Base-by-base conservation (phyloP, 345 rosid genomes). In the Rhizophora mangle region DNA sequence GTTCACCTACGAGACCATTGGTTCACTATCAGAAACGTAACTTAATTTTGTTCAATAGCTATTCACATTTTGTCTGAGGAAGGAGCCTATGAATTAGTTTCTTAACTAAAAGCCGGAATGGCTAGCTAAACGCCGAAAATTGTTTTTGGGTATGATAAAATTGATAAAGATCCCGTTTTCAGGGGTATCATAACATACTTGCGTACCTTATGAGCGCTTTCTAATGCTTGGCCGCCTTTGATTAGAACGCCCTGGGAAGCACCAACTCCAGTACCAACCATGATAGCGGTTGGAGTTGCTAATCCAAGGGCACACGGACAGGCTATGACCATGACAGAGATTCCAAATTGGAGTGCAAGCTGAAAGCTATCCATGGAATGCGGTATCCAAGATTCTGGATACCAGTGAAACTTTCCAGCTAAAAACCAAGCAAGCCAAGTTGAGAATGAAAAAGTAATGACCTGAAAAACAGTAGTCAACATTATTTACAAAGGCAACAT, bases 231-330 rank as follows among this genome's bases (percentile, higher is more conserved):
- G 22, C 99, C 99, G 21, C 99, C 97, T 81, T 94, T 94, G 47
- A 94, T 89, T 36, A 94, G 82, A 43, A 94, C 90, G 21, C 99
- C 99, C 74, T 83, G 96, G 39, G 99, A 94, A 60, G 99, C 99
- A 63, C 99, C 97, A 47, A 91, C 97, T 52, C 99, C 99, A 5
- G 99, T 91, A 22, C 97, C 99, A 49, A 94, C 99, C 99, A 94
- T 94, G 63, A 94, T 97, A 70, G 99, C 99, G 0, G 99, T 94
- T 24, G 99, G 97, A 62, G 99, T 94, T n/a, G 99, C 99, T 15
- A 94, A 83, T 10, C 97, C 97, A 15, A 94, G 84, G 70, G 99
- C 97, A 73, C 99, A 94, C 26, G 97, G 99, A 67, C 99, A 94
- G 39, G 99, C 99, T 61, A 94, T 91, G 74, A 94, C 99, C 96